A percentile compares a stretch with the other conserved stretches of the same genome.
Conservation (phyloP, 2,329 filamentous ascomycete genomes). For the Clonostachys byssicola region DNA sequence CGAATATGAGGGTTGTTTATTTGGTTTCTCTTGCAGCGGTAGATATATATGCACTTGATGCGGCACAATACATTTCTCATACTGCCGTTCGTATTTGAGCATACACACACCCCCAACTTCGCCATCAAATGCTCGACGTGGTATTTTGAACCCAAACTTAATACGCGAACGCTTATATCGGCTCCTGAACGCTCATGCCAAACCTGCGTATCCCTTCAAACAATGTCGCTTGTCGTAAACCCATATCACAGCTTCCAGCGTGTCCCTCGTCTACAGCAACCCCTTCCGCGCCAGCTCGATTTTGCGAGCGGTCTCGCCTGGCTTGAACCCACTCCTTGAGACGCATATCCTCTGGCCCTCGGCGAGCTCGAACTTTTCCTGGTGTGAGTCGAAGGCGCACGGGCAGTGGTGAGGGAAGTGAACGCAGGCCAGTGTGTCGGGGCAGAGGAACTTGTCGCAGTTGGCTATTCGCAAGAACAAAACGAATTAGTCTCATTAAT, state of each 20-base stretch:
- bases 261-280: constrained; percentile 35
- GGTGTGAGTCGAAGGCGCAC: constrained; percentile 72
- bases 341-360: constrained; percentile 72
- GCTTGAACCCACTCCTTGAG: constrained; percentile 70
- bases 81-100: neutral
- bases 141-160: too few species aligned
- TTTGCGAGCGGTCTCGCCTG: constrained; percentile 69
- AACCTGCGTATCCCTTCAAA: too few species aligned
- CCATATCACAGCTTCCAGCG: too few species aligned
- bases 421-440: constrained; percentile 90
- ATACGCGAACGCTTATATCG: too few species aligned
- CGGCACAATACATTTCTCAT: neutral
- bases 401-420: constrained; percentile 97
- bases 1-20: too few species aligned
- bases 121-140: too few species aligned
- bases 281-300: constrained; percentile 78
- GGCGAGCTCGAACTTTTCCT: constrained; percentile 73
- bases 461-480: constrained; percentile 47
- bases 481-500: neutral
- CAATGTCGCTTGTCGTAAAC: too few species aligned
- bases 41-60: too few species aligned
- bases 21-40: too few species aligned
- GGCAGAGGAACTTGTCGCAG: constrained; percentile 92
- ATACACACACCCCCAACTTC: too few species aligned
- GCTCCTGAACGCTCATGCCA: too few species aligned